Conservation (phyloP, 148 eudicot genomes). For the Nepenthes gracilis region DNA sequence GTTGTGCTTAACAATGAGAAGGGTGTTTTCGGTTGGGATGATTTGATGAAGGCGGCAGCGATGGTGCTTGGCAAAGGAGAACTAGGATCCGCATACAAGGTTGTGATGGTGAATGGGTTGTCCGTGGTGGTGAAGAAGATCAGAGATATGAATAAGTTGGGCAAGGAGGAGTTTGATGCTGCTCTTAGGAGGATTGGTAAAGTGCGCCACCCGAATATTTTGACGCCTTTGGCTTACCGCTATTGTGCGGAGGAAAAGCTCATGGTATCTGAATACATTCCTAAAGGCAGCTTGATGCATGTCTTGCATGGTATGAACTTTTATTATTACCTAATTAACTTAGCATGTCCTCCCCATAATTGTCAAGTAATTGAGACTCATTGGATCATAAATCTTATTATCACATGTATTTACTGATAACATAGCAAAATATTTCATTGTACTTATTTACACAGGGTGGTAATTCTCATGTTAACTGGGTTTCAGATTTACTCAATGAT, state of each 20-base stretch:
- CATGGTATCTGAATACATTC: slow-evolving; percentile 45
- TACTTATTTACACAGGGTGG: too few species aligned
- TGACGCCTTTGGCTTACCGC: slow-evolving; percentile 61
- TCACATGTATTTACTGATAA: too few species aligned
- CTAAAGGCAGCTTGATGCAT: slow-evolving; percentile 57
- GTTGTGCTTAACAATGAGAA: slow-evolving; percentile 44
- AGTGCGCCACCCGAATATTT: slow-evolving; percentile 41
- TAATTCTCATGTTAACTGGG: too few species aligned
- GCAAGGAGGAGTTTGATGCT: slow-evolving; percentile 39
- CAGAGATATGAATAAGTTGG: slow-evolving; percentile 45
- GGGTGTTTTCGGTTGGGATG: slow-evolving; percentile 56
- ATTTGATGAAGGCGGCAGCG: slow-evolving; percentile 75
- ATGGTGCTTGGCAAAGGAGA: slow-evolving; percentile 60
- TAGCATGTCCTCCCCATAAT: too few species aligned
- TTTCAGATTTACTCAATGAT: too few species aligned
- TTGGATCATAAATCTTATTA: too few species aligned
- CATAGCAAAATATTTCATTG: too few species aligned
- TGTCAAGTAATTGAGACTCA: too few species aligned
- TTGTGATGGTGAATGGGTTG: slow-evolving; percentile 45
- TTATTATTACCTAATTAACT: too few species aligned
- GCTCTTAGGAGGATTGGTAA: slow-evolving; percentile 41
- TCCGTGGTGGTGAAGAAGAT: slow-evolving; percentile 71
- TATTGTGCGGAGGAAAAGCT: slow-evolving; percentile 68
- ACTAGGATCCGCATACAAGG: slow-evolving; percentile 67
- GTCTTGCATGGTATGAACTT: slow-evolving; percentile 44